Evolutionary conservation across 140 eudicot genomes (phyloP), one percentile per base, ranked within the genome.

Genomic region (Bidens hawaiensis): DNA sequence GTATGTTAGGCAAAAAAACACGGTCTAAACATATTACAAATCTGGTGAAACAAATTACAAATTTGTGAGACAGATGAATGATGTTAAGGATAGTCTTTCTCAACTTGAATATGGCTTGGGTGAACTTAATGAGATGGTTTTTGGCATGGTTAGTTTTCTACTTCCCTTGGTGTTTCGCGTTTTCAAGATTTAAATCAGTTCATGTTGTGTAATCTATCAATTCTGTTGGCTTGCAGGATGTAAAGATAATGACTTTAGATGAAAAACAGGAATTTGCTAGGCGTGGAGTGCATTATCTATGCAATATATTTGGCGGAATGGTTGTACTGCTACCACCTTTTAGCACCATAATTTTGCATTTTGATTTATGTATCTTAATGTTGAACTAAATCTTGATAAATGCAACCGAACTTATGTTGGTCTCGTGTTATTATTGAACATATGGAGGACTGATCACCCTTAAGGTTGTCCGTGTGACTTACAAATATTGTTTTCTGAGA

Each of bases 141-240:
- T 77, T 65, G 80, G 78, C 69, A 77, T 90, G 94, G 90, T 83
- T 70, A 75, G 97, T 60, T 62, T 46, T 54, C 2, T n/a, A n/a
- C n/a, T n/a, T n/a, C n/a, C n/a, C n/a, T 17, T 62, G 19, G 1
- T 17, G 6, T 62, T 14, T 49, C 38, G 40, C 30, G 56, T 15
- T 45, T 16, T 24, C 64, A 47, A 46, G 41, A 46, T 60, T n/a
- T n/a, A n/a, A n/a, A n/a, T n/a, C n/a, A n/a, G n/a, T 21, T 42
- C 15, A 19, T n/a, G 55, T 50, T 62, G 11, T 71, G 43, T 33
- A 11, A 55, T 7, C 15, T 30, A 16, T n/a, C 48, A 10, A 5
- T 22, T 19, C 27, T 25, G 45, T 25, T 47, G 63, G 30, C 2
- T 18, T 58, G 54, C 45, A 73, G 78, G 33, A 60, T 56, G 78